Base-by-base conservation (phyloP, 208 protist species). In the Trypanosoma conorhini region DNA sequence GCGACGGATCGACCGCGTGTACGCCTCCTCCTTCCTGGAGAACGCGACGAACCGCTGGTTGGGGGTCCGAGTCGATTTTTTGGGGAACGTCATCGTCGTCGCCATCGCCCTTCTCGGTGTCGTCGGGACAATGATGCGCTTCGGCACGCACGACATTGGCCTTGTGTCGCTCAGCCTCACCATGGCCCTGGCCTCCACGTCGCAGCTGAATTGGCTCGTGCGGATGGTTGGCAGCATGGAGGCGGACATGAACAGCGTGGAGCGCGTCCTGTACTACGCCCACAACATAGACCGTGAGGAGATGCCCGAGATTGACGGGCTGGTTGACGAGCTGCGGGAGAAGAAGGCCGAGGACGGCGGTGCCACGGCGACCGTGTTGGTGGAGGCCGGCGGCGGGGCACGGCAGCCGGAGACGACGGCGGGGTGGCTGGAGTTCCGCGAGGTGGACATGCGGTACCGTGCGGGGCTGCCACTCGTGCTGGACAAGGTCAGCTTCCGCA, bases 41-140 rank as follows among this genome's bases (percentile, higher is more conserved):
- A 83, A 79, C 48, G 44, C 50, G 21, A 60, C 70, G 38, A 87
- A 97, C 48, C 68, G 93, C n/a, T 98, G 96, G 96, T 66, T 98
- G 3, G 83, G 71, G 15, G 64, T 98, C 0, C 75, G 96, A 26
- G 58, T 98, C 0, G 94, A 98, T 65, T 74, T 93, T 24, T 52
- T 98, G 31, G 96, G 89, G 61, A 90, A 79, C 65, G n/a, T 86
- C 46, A 60, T 86, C 13, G 74, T 88, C 42, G 68, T 79, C 15
- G 40, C 68, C 13, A 77, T 93, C 13, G 82, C 81, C 15, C 28
- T 81, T 21, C 15, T 74, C 33, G 87, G 80, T n/a, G 83, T 91
- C 44, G 22, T 85, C 1, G 69, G 74, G 30, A 88, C 74, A 71
- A 79, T 82, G 48, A 31, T 59, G 10, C 12, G 62, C 12, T 40